These are phyloP conservation scores for Hypomyces perniciosus DNA, from an alignment of 2,329 filamentous ascomycete species.

Conservation along the genomic window DNA sequence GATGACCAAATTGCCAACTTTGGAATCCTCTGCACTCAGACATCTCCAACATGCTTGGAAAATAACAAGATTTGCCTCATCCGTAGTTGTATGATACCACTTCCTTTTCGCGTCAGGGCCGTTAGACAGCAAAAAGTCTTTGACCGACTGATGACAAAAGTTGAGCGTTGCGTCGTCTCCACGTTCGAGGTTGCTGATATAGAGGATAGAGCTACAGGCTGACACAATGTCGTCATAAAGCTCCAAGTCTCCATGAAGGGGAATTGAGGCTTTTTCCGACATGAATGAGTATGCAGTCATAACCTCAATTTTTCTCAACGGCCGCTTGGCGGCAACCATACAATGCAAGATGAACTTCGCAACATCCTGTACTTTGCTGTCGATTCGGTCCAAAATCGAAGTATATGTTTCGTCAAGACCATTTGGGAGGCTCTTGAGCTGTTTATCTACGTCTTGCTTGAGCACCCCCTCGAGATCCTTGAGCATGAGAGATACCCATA, in stretches of 20 bases:
- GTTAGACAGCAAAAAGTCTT: constrained; percentile 10
- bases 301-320: constrained; percentile 7
- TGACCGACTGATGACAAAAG: constrained; percentile 12
- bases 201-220: constrained; percentile 7
- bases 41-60: constrained; percentile 10
- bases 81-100: constrained; percentile 8
- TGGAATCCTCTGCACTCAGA: constrained; percentile 1
- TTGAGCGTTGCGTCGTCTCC: constrained; percentile 5
- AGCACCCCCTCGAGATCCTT: background rate
- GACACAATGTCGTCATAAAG: constrained; percentile 8
- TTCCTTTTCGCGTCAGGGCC: background rate
- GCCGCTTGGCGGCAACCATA: constrained; percentile 7
- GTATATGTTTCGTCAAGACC: constrained; percentile 11
- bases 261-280: background rate
- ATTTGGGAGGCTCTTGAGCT: constrained; percentile 6
- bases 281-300: background rate
- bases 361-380: background rate
- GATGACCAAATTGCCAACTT: background rate
- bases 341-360: constrained; percentile 10
- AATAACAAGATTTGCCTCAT: constrained; percentile 3
- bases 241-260: constrained; percentile 2
- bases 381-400: constrained; percentile 6
- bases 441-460: background rate
- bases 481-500: constrained; percentile 11
- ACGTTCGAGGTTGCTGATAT: background rate